Percentiles rank a stretch among this genome's conserved stretches.
These are phyloP conservation scores for Hypocreales sp. DNA, from an alignment of 2,329 filamentous ascomycete genomes.

Conservation along the genomic window DNA sequence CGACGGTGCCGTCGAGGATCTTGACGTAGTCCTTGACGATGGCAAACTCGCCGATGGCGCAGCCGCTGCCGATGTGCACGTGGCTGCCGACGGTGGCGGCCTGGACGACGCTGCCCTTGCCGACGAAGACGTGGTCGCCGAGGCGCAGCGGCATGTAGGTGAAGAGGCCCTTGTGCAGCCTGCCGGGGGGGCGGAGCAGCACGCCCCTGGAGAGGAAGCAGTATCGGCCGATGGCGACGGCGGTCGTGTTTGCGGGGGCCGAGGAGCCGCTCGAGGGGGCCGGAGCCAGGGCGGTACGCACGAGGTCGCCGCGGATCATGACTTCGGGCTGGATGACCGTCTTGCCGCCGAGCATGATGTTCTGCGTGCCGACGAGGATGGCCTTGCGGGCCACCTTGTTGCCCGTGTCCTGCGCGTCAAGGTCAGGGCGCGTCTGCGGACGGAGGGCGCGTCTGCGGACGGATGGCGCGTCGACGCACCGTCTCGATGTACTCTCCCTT, in stretches of 20 bases:
- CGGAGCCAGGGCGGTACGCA: conserved; percentile 35
- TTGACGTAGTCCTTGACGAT: conserved; percentile 90
- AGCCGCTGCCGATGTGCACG: conserved; percentile 68
- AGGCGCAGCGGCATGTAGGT: conserved; percentile 84
- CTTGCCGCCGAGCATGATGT: conserved; percentile 93
- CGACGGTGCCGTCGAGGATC: conserved; percentile 68
- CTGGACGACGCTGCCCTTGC: conserved; percentile 58
- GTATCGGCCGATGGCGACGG: conserved; percentile 82
- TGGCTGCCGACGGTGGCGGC: conserved; percentile 73
- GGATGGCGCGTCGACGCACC: no score
- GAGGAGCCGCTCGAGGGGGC: conserved; percentile 17
- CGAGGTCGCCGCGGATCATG: conserved; percentile 82
- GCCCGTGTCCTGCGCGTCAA: conserved; percentile 92
- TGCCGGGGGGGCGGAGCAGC: conserved; percentile 68
- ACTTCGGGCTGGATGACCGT: conserved; percentile 93
- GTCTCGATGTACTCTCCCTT: conserved; percentile 97
- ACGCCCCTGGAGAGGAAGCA: conserved; percentile 72
- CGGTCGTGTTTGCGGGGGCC: conserved; percentile 37
- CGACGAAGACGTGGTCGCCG: conserved; percentile 88
- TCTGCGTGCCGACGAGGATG: conserved; percentile 84
- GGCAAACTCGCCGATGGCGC: conserved; percentile 69
- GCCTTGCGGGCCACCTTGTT: conserved; percentile 95
- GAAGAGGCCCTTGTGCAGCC: conserved; percentile 64
- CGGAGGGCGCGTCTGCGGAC: no score
- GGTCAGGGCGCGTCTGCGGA: no score